A percentile compares a stretch with the other conserved stretches of the same genome.
phyloP scores from a whole-genome alignment of 148 eudicot genomes.

The Hydrangea macrophylla region DNA sequence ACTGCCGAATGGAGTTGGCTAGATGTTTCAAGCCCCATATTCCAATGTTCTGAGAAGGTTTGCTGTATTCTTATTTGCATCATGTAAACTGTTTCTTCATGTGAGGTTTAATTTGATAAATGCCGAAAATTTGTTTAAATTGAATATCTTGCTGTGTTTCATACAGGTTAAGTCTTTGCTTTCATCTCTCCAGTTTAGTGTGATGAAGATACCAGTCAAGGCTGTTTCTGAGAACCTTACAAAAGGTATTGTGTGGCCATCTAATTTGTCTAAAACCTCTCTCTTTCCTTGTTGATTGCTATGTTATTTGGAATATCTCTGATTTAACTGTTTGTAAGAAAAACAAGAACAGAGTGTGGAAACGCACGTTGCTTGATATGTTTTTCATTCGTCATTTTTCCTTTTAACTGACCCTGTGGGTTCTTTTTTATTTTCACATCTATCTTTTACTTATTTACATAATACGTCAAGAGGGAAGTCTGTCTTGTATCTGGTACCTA shows the following conservation, averaged over 20 bases:
- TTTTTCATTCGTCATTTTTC: neutral
- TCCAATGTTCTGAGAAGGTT: slow-evolving; percentile 65
- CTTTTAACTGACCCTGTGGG: neutral
- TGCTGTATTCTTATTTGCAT: neutral
- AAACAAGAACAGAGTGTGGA: neutral
- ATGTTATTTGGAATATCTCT: neutral
- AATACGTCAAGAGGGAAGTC: too few relatives aligned
- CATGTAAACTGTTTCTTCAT: neutral
- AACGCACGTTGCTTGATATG: neutral
- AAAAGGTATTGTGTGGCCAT: slow-evolving; percentile 42
- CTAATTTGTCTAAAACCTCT: neutral
- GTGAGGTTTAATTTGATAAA: neutral
- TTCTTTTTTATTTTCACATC: neutral
- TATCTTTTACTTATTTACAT: too few relatives aligned
- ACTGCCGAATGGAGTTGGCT: slow-evolving; percentile 68
- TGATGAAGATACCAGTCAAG: slow-evolving; percentile 79
- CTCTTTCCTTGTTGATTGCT: neutral
- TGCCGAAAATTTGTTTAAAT: neutral
- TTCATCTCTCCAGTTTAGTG: slow-evolving; percentile 53
- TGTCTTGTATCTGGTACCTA: neutral
- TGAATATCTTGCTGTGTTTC: slow-evolving; percentile 4
- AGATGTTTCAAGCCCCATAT: slow-evolving; percentile 65
- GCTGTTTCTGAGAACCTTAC: slow-evolving; percentile 36
- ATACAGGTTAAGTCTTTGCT: slow-evolving; percentile 57
- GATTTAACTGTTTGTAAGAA: neutral